These are phyloP conservation scores for Phascolomyces articulosus DNA, from an alignment of 371 early-diverging fungal genomes.

Conservation along the genomic window DNA sequence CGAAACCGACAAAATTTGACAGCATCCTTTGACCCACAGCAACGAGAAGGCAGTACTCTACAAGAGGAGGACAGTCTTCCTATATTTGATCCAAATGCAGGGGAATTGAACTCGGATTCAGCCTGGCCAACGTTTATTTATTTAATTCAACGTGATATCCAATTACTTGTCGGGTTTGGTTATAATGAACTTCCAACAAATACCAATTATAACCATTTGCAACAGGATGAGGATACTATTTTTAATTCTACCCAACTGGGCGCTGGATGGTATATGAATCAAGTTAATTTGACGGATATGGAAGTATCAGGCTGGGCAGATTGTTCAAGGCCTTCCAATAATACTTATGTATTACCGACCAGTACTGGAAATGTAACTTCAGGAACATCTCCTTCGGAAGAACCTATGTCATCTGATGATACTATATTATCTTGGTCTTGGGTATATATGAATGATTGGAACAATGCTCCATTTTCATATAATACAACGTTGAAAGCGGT, in stretches of 20 bases:
- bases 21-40: neutral
- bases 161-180: constrained; percentile 40
- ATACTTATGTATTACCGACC: constrained; percentile 10
- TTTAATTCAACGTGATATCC: constrained; percentile 26
- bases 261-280: constrained; percentile 13
- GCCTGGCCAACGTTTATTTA: constrained; percentile 40
- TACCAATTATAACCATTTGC: constrained; percentile 18
- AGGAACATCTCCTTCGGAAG: no score
- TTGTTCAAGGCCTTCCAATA: constrained; percentile 17
- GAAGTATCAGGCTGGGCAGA: constrained; percentile 12
- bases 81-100: neutral
- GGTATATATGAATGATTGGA: constrained; percentile 23
- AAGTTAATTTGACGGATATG: constrained; percentile 7
- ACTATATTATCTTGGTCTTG: constrained; percentile 21
- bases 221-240: constrained; percentile 21
- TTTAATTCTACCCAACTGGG: constrained; percentile 19
- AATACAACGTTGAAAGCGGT: constrained; percentile 23
- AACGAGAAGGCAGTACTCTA: no score
- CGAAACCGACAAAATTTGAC: constrained; percentile 13
- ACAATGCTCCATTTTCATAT: constrained; percentile 14
- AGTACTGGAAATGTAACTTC: no score
- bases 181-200: constrained; percentile 4
- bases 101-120: neutral
- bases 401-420: neutral
- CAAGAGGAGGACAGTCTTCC: no score